Base-by-base conservation (phyloP, 257 asterid genomes). In the Ajuga chamaepitys region DNA sequence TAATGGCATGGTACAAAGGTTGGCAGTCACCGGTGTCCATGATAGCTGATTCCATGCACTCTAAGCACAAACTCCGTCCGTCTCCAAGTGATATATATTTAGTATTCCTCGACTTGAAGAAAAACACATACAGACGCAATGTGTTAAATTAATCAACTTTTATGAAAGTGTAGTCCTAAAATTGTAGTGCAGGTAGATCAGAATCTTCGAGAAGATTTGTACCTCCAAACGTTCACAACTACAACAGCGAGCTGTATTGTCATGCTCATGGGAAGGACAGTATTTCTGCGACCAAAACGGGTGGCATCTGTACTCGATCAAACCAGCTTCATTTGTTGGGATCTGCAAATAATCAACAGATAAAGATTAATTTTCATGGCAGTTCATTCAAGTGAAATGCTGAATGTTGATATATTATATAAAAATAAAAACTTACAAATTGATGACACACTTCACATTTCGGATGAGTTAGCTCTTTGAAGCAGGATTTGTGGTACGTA, bases 141-240 rank as follows among this genome's bases (percentile, higher is more conserved):
- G 14, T 7, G 52, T 14, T 58, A 44, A 16, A 2, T 51, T 51
- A 60, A 44, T 24, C 42, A 34, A 35, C 12, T 55, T 47, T 30
- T 26, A 10, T 5, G 9, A 14, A 50, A 53, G 14, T 4, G 37
- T 9, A 53, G 70, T 48, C 68, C 10, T 12, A 61, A 51, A 54
- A 40, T 25, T 9, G 0, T 16, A 3, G 25, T 16, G 21, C 55
- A 48, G 25, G 47, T 16, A 24, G 28, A 32, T 28, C n/a, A 35
- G 9, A 57, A 58, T 7, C 35, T 24, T 12, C 46, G 11, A 9
- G 24, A 37, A 71, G 7, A 40, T 18, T 37, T 56, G 16, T 74
- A 94, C 99, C 97, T 94, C 99, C 66, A 90, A 76, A 67, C 99
- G 96, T 60, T 94, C 99, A 73, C 99, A 94, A 54, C 98, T 94